A percentile compares a stretch with the other conserved stretches of the same genome.
Conservation (phyloP, 441 rosid species). For the Geranium incanum region DNA sequence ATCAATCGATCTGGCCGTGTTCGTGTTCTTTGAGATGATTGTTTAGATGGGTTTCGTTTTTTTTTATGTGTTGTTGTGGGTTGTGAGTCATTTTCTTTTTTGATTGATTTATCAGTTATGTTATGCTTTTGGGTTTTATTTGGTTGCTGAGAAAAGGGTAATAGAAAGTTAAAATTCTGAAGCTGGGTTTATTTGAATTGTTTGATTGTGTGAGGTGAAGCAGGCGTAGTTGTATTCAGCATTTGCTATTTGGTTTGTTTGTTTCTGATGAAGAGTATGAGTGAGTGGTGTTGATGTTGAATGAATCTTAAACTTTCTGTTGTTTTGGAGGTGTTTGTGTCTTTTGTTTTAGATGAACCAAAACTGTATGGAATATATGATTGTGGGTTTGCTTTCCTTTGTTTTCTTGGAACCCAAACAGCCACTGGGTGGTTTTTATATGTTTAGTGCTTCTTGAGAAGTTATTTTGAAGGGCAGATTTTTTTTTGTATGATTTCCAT, state of each 20-base stretch:
- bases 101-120: not conserved
- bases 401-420: not conserved
- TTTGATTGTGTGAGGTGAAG: not conserved
- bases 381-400: not conserved
- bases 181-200: not conserved
- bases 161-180: not conserved
- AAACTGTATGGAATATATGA: not conserved
- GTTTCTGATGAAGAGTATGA: constrained; percentile 6
- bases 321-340: not conserved
- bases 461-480: too few species aligned
- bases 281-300: not conserved
- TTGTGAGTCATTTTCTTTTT: not conserved
- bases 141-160: constrained; percentile 15
- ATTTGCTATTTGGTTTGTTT: constrained; percentile 9
- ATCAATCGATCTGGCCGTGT: not conserved
- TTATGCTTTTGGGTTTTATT: not conserved
- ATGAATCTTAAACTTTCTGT: not conserved
- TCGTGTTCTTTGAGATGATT: constrained; percentile 9
- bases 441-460: not conserved
- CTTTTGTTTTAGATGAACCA: too few species aligned
- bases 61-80: not conserved
- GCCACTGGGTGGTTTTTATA: not conserved
- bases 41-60: not conserved
- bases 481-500: not conserved
- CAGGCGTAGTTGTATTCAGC: not conserved